Evolutionary conservation across 352 stramenopile species (phyloP), one percentile per base, ranked within the genome.

Genomic region (Pythium chondricola): DNA sequence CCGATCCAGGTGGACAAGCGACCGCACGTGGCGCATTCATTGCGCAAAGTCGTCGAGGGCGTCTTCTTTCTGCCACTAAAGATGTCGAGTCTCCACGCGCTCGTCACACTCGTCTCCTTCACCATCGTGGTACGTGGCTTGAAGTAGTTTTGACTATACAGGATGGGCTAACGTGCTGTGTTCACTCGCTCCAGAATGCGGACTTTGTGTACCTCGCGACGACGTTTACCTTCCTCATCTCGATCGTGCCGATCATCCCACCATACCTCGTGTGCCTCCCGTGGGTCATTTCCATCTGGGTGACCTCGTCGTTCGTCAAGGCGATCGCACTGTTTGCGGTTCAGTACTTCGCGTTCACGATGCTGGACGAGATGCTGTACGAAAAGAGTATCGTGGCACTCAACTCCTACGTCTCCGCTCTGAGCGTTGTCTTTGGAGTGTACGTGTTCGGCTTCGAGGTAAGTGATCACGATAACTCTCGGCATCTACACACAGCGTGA

Each of bases 381-480:
- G 79, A 94, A 65, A 92, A 92, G 56, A 92, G 74, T 45, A 87
- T 94, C 18, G 72, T 89, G 13, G 69, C 81, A 8, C 56, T 94
- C 17, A 94, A 94, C 48, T 79, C 83, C 41, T 94, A 94, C 40
- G 80, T 94, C 5, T 92, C 83, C 0, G 83, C 80, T 21, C 61
- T 94, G 18, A 94, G 83, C 56, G 80, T 90, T 5, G 83, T 92
- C 4, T 91, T 94, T 37, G 83, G 83, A 2, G 78, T 91, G 7
- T 94, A 92, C 35, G 83, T 92, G 4, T 94, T 94, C 52, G 83
- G 83, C 14, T 82, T 92, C 56, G 83, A 94, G 72, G 77, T 88
- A 43, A 13, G 65, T 29, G n/a, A n/a, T n/a, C n/a, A n/a, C n/a
- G n/a, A n/a, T n/a, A n/a, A n/a, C n/a, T n/a, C n/a, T n/a, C n/a